Base-by-base conservation (phyloP, 2,329 filamentous ascomycete species). In the Fusarium sp. region DNA sequence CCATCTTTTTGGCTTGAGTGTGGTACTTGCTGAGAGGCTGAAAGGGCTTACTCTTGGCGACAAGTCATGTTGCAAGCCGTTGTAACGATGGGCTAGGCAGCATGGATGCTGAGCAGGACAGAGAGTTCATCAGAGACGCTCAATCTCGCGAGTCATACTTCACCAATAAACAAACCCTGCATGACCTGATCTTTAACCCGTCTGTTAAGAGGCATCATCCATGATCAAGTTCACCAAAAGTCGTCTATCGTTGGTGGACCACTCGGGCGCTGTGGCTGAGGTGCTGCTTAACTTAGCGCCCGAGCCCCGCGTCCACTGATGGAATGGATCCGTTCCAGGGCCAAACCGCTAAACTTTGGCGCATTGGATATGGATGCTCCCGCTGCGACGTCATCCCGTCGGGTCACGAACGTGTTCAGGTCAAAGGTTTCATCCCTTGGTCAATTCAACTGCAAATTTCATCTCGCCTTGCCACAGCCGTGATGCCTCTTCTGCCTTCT, bases 271-370 rank as follows among this genome's bases (percentile, higher is more conserved):
- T 47, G 29, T 29, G 40, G 54, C 42, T 66, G 50, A 27, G 35
- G 35, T 16, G 35, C 27, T 50, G 27, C n/a, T 64, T 35, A 22
- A 16, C 47, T 57, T 74, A 74, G 72, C 35, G 72, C 69, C 72
- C 72, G 65, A 45, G 31, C 65, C 64, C 71, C 68, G 47, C 68
- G 65, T 40, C 57, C 45, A 66, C 50, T 14, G 45, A 29, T 60
- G 54, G 52, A 52, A 29, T 40, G 42, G 42, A 10, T 13, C 58
- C 60, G 38, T 69, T 40, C 65, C 50, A 72, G 61, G 27, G 42
- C 31, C 27, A 52, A 27, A 66, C 33, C 40, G 35, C 68, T 62
- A 74, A 72, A 33, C 29, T 42, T 71, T 63, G 61, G 56, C 9
- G 45, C 22, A 50, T 50, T 50, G 45, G 45, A 47, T 10, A 18